Conservation (phyloP, 371 early-diverging fungal genomes). For the Rhizopus sp. region DNA sequence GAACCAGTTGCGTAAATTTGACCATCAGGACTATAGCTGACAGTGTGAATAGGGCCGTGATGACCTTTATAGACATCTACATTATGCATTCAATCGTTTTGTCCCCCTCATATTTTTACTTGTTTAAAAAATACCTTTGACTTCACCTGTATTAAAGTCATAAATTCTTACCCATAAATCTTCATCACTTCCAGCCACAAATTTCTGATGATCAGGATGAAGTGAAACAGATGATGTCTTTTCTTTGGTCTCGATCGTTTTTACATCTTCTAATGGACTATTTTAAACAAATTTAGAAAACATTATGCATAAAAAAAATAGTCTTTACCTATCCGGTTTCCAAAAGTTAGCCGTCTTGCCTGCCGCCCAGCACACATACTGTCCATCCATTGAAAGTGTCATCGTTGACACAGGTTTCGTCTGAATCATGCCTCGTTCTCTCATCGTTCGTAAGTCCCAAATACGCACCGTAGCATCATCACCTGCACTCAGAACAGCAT, state of each 20-base stretch:
- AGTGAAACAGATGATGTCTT: conserved; percentile 78
- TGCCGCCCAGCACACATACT: conserved; percentile 70
- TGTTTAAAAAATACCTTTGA: conserved; percentile 42
- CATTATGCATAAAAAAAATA: too few species aligned
- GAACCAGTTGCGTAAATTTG: conserved; percentile 88
- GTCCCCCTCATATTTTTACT: not conserved
- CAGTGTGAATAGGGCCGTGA: conserved; percentile 86
- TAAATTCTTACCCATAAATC: conserved; percentile 84
- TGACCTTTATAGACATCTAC: conserved; percentile 83
- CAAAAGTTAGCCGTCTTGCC: conserved; percentile 76
- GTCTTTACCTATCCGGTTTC: conserved; percentile 62
- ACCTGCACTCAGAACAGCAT: conserved; percentile 63
- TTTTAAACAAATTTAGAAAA: too few species aligned
- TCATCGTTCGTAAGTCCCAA: conserved; percentile 74
- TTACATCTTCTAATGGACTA: conserved; percentile 21
- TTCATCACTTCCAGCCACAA: conserved; percentile 75
- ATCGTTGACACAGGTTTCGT: conserved; percentile 66
- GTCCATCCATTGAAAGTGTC: conserved; percentile 69
- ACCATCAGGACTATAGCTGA: conserved; percentile 89
- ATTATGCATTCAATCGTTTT: not conserved
- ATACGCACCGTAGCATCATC: conserved; percentile 66
- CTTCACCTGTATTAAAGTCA: conserved; percentile 73
- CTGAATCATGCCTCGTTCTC: conserved; percentile 60
- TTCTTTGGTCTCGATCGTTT: conserved; percentile 38
- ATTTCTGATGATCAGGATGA: conserved; percentile 73